Conservation (phyloP, 2,329 filamentous ascomycete genomes). For the Talaromyces sp. region DNA sequence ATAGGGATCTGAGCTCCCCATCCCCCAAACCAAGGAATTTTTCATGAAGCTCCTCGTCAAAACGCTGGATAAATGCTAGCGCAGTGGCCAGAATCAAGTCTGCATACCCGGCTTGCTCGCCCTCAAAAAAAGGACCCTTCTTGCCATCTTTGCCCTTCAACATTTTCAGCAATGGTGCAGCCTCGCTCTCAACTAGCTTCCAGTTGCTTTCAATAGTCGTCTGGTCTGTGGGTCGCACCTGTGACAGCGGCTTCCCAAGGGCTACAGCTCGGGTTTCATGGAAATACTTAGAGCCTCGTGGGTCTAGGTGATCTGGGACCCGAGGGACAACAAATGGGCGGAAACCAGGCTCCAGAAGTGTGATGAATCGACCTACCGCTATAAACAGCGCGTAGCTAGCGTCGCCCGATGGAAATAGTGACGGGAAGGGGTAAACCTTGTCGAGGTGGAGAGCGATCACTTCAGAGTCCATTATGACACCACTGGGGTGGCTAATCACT, state of each 20-base stretch:
- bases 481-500: slow-evolving; percentile 21
- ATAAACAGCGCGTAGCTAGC: slow-evolving; percentile 33
- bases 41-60: slow-evolving; percentile 24
- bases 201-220: slow-evolving; percentile 17
- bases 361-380: slow-evolving; percentile 15
- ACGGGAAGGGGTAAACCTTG: slow-evolving; percentile 27
- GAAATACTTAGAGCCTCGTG: slow-evolving; percentile 32
- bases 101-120: slow-evolving; percentile 32
- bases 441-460: slow-evolving; percentile 34
- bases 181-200: slow-evolving; percentile 22
- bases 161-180: slow-evolving; percentile 25
- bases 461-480: slow-evolving; percentile 34
- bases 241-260: slow-evolving; percentile 30
- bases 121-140: slow-evolving; percentile 36
- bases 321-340: slow-evolving; percentile 22
- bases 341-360: background rate
- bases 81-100: slow-evolving; percentile 31
- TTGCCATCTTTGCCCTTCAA: slow-evolving; percentile 30
- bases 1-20: slow-evolving; percentile 30
- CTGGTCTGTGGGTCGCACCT: slow-evolving; percentile 29
- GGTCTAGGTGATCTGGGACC: slow-evolving; percentile 28
- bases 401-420: slow-evolving; percentile 35
- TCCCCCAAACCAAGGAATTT: slow-evolving; percentile 25
- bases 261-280: slow-evolving; percentile 27
- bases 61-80: slow-evolving; percentile 27